phyloP scores from a whole-genome alignment of 306 rosid genomes.

The Coriaria nepalensis region DNA sequence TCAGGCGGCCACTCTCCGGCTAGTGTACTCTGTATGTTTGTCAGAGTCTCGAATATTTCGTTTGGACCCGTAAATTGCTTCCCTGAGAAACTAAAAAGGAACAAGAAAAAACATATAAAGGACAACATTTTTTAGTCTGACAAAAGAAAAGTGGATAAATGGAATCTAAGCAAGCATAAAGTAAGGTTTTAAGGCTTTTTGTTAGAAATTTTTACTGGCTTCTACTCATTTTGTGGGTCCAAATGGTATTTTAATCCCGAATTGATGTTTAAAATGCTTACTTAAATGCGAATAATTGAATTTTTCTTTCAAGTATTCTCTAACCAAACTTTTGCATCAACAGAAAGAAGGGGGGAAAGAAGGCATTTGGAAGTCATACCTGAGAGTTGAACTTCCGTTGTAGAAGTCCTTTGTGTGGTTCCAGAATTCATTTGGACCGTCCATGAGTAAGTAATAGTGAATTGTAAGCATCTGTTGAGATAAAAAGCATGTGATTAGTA shows the following conservation, averaged over 20 bases:
- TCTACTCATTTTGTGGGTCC: too few relatives aligned
- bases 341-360: background rate
- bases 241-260: too few relatives aligned
- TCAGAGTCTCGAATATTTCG: slow-evolving; percentile 38
- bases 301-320: background rate
- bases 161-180: too few relatives aligned
- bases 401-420: slow-evolving; percentile 56
- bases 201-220: too few relatives aligned
- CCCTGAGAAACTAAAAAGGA: slow-evolving; percentile 54
- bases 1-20: slow-evolving; percentile 92
- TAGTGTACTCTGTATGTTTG: slow-evolving; percentile 56
- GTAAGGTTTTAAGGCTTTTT: too few relatives aligned
- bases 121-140: too few relatives aligned
- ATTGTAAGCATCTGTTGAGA: slow-evolving; percentile 73
- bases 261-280: background rate
- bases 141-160: too few relatives aligned
- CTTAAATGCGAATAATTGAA: background rate
- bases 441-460: slow-evolving; percentile 77
- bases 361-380: slow-evolving; percentile 21
- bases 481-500: slow-evolving; percentile 2
- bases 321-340: background rate
- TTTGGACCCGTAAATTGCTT: slow-evolving; percentile 51
- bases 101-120: background rate
- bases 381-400: slow-evolving; percentile 56
- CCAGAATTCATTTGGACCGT: slow-evolving; percentile 81